Percentiles rank a stretch among this genome's conserved stretches.
phyloP scores from a whole-genome alignment of 2,329 filamentous ascomycete genomes.

The Rugonectria rugulosa region DNA sequence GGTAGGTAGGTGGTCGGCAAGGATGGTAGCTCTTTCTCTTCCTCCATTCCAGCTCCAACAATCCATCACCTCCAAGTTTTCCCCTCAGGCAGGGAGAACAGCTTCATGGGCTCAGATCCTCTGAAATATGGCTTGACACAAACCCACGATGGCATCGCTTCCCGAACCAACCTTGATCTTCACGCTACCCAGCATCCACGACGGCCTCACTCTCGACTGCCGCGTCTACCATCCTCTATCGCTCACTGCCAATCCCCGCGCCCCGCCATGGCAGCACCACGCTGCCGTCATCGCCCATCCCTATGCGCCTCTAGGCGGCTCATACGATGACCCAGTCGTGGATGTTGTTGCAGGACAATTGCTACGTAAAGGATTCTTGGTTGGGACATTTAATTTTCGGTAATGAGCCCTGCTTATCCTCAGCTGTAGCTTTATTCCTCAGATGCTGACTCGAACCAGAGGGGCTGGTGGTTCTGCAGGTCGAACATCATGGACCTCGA shows the following conservation, averaged over 20 bases:
- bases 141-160: constrained; percentile 58
- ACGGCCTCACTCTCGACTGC: constrained; percentile 78
- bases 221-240: constrained; percentile 78
- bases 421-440: constrained; percentile 1
- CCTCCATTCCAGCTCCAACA: too few relatives aligned
- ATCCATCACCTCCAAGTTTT: background rate
- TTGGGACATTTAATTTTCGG: constrained; percentile 94
- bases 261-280: constrained; percentile 55
- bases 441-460: constrained; percentile 52
- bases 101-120: background rate
- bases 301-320: constrained; percentile 87
- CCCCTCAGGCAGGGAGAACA: too few relatives aligned
- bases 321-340: constrained; percentile 83
- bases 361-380: constrained; percentile 74
- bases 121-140: constrained; percentile 23
- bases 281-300: constrained; percentile 82
- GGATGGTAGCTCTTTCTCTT: too few relatives aligned
- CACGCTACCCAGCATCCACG: constrained; percentile 84
- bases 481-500: constrained; percentile 86
- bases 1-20: too few relatives aligned
- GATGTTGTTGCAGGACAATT: constrained; percentile 69
- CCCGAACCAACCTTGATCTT: constrained; percentile 70
- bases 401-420: constrained; percentile 51
- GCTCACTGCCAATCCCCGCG: constrained; percentile 43
- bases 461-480: constrained; percentile 79